phyloP scores from a whole-genome alignment of 805 yeast genomes.

The Lipomyces yamanashiensis region DNA sequence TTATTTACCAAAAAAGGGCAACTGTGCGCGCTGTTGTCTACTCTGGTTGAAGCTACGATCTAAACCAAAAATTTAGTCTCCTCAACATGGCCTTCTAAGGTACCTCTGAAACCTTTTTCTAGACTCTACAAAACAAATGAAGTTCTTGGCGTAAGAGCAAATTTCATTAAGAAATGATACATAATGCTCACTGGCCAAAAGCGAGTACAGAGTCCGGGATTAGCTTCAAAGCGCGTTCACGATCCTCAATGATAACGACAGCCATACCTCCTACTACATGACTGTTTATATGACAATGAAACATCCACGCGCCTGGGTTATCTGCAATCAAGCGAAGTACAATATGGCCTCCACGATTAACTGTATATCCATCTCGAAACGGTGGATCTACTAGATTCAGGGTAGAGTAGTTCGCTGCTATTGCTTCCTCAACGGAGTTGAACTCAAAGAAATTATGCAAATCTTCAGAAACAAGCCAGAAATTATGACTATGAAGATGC shows the following conservation, averaged over 20 bases:
- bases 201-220: background rate
- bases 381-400: background rate
- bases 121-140: no score
- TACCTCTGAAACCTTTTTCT: no score
- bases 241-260: constrained; percentile 11
- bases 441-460: constrained; percentile 38
- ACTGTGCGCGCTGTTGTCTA: no score
- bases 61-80: no score
- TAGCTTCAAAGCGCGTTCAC: constrained; percentile 1
- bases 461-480: constrained; percentile 63
- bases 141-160: background rate
- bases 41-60: no score
- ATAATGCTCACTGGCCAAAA: background rate
- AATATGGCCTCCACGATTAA: constrained; percentile 3
- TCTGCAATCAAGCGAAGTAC: constrained; percentile 67
- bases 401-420: background rate
- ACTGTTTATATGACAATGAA: constrained; percentile 66
- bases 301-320: constrained; percentile 92
- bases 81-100: no score
- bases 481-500: constrained; percentile 75
- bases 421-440: constrained; percentile 53
- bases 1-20: no score
- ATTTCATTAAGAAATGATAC: no score
- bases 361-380: constrained; percentile 12
- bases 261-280: constrained; percentile 13